Evolutionary conservation across 352 stramenopile species (phyloP), one percentile per base, ranked within the genome.

Genomic region (Globisporangium cederbergense): DNA sequence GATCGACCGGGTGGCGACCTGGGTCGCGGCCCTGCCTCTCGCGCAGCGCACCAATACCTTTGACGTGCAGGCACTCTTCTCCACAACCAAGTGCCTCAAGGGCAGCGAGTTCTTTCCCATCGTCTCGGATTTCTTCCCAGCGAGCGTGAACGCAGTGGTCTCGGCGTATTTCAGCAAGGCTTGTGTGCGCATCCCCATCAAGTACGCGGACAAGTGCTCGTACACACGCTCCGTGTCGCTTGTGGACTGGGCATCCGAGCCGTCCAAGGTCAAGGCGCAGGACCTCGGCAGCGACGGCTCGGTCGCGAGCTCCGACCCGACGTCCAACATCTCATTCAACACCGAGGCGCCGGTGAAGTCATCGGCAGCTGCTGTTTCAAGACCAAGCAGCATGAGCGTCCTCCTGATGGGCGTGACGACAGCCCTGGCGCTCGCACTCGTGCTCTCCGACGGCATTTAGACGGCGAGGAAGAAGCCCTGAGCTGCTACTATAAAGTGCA

Each of bases 161-260:
- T 66, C 63, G 46, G 62, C 71, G 7, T 73, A 62, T 60, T 64
- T 90, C 53, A 72, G 60, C 57, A 65, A 69, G 20, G 73, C 77
- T 28, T 88, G 78, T 51, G 70, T 88, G 9, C 77, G 84, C 53
- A 55, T 87, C 36, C 69, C 78, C 18, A 77, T 79, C 47, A 77
- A 76, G 42, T 90, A 80, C 67, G 70, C 78, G 0, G 77, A 81
- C 59, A 71, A 68, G 40, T 90, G 81, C 66, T 68, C 68, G 14
- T 90, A 78, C 58, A 71, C 71, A 20, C 81, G 78, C 25, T 66
- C 68, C 34, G 77, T 73, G 9, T 69, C 72, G 32, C 74, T 88
- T 4, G 54, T 85, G 28, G 76, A 83, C 47, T 88, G 81, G 81
- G 65, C 66, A 25, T 83, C 74, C 38, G 76, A 87, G 52, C 78